Evolutionary conservation across 108 stramenopile genomes (phyloP).

Genomic region (Mayamaea pseudoterrestris): DNA sequence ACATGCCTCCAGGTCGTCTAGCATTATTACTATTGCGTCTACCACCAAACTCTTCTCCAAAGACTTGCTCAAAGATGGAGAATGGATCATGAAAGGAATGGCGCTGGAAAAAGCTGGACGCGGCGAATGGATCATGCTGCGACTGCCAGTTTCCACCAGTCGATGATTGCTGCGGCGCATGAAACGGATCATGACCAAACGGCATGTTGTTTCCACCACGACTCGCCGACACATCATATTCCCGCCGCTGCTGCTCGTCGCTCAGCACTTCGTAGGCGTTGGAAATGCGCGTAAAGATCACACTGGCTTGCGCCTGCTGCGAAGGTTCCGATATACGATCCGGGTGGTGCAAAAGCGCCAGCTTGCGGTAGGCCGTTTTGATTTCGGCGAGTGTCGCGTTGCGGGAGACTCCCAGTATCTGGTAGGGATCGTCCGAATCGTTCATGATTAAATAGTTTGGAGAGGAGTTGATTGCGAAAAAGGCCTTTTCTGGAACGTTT

Average conservation of each 20-base stretch:
- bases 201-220: background rate
- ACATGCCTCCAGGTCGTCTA: conserved; percentile 16
- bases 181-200: background rate
- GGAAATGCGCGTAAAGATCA: conserved; percentile 52
- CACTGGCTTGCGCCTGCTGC: conserved; percentile 10
- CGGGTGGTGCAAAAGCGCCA: conserved; percentile 51
- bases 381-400: conserved; percentile 69
- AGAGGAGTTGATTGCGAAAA: background rate
- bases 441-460: conserved; percentile 17
- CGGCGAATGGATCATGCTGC: background rate
- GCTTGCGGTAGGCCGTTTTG: conserved; percentile 69
- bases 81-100: conserved; percentile 44
- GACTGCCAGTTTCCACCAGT: background rate
- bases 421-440: conserved; percentile 54
- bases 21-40: conserved; percentile 20
- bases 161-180: background rate
- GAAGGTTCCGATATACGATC: conserved; percentile 47
- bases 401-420: conserved; percentile 59
- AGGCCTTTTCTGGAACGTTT: too few species aligned
- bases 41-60: conserved; percentile 34
- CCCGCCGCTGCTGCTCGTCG: conserved; percentile 45
- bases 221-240: conserved; percentile 36
- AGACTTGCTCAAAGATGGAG: conserved; percentile 32
- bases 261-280: conserved; percentile 85
- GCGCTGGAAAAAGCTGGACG: background rate